A percentile compares a stretch with the other conserved stretches of the same genome.
Conservation (phyloP, 106 monocot genomes). For the Acorus calamus region DNA sequence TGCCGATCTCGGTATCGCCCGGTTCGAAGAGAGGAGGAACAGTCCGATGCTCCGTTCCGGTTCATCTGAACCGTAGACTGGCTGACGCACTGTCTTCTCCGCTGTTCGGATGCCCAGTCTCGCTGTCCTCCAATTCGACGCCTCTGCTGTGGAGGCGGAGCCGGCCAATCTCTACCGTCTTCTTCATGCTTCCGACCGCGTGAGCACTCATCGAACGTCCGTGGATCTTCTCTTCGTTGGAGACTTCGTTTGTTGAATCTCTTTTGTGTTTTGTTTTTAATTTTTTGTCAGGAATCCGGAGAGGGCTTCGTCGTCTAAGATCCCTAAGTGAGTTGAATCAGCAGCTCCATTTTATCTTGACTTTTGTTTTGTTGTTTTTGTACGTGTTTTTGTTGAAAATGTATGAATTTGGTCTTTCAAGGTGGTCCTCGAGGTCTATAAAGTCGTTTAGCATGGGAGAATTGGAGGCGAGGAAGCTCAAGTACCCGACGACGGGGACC, state of each 20-base stretch:
- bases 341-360: neutral
- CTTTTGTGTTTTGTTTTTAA: neutral
- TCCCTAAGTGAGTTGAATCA: slow-evolving; percentile 11
- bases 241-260: neutral
- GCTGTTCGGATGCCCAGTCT: neutral
- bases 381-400: neutral
- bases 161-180: slow-evolving; percentile 2
- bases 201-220: neutral
- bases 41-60: neutral
- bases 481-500: slow-evolving; percentile 63
- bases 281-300: slow-evolving; percentile 24
- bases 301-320: slow-evolving; percentile 13
- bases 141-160: neutral
- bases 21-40: no score
- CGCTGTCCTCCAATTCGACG: neutral
- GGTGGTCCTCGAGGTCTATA: slow-evolving; percentile 73
- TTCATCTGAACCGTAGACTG: neutral
- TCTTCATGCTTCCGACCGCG: slow-evolving; percentile 49
- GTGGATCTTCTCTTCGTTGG: neutral
- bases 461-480: slow-evolving; percentile 82
- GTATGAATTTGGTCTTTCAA: slow-evolving; percentile 1
- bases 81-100: neutral
- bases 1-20: neutral
- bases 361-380: neutral
- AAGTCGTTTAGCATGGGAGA: slow-evolving; percentile 81